A percentile compares a stretch with the other conserved stretches of the same genome.
These are phyloP conservation scores for Aspergillus sclerotioniger DNA, from an alignment of 495 filamentous ascomycete genomes.

Conservation along the genomic window DNA sequence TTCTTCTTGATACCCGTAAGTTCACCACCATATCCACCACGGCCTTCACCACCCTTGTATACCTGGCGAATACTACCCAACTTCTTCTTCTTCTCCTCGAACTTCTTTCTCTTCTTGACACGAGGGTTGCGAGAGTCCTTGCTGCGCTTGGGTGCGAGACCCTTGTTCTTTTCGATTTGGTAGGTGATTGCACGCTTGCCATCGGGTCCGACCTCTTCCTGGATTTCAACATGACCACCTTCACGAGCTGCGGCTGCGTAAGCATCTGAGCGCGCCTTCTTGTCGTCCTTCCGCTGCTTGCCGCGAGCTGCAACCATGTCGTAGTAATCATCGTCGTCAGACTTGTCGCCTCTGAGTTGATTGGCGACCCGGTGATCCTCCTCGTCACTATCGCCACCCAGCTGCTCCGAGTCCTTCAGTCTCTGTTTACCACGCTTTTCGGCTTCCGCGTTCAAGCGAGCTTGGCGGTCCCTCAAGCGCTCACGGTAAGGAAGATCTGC, in stretches of 20 bases:
- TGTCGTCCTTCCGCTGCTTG: slow-evolving; percentile 69
- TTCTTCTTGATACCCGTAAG: slow-evolving; percentile 92
- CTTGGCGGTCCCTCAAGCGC: slow-evolving; percentile 77
- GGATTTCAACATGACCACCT: slow-evolving; percentile 54
- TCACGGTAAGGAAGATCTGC: slow-evolving; percentile 88
- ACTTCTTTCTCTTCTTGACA: slow-evolving; percentile 97
- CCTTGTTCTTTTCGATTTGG: slow-evolving; percentile 96
- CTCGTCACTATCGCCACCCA: slow-evolving; percentile 66
- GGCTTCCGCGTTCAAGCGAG: slow-evolving; percentile 80
- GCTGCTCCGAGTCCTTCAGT: slow-evolving; percentile 56
- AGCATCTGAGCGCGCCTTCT: slow-evolving; percentile 60
- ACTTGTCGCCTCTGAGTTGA: slow-evolving; percentile 36
- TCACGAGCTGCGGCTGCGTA: slow-evolving; percentile 51
- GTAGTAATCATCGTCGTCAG: slow-evolving; percentile 79
- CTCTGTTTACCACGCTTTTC: slow-evolving; percentile 74
- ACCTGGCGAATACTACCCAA: slow-evolving; percentile 74
- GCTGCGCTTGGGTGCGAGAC: slow-evolving; percentile 80
- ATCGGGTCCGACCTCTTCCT: slow-evolving; percentile 63
- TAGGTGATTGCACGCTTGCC: slow-evolving; percentile 89
- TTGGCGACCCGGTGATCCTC: slow-evolving; percentile 43
- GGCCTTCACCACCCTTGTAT: slow-evolving; percentile 84
- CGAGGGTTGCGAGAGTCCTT: slow-evolving; percentile 92
- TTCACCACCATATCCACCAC: slow-evolving; percentile 88
- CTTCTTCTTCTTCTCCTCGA: slow-evolving; percentile 93
- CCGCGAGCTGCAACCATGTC: slow-evolving; percentile 72